Conservation (phyloP, 1,284 basidiomycete genomes). For the Boletus semigastroideus region DNA sequence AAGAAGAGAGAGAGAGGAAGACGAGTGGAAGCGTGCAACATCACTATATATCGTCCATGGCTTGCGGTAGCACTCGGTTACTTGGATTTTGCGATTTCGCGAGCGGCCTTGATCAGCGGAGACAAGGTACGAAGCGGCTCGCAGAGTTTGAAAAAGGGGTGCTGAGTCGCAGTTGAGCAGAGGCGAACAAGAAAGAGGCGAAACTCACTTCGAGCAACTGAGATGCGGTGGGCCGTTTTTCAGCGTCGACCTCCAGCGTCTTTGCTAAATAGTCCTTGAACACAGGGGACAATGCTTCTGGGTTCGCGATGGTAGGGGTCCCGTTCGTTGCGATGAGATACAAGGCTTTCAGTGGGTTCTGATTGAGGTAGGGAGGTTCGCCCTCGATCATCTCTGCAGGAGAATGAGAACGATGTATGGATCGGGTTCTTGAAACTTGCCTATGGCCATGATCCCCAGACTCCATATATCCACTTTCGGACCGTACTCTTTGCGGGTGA, state of each 20-base stretch:
- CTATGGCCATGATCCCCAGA: conserved; percentile 98
- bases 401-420: conserved; percentile 5
- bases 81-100: conserved; percentile 79
- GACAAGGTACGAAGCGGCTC: conserved; percentile 86
- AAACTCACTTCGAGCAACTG: conserved; percentile 71
- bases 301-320: conserved; percentile 96
- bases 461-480: conserved; percentile 99
- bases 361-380: conserved; percentile 96
- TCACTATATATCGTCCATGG: conserved; percentile 14
- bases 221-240: conserved; percentile 87
- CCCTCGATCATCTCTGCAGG: conserved; percentile 95
- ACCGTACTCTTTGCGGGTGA: conserved; percentile 97
- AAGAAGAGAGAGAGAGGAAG: neutral
- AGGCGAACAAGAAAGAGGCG: neutral
- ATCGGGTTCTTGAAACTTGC: conserved; percentile 40
- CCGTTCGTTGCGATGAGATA: conserved; percentile 98
- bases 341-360: conserved; percentile 93
- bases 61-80: conserved; percentile 16
- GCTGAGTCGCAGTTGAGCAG: conserved; percentile 41
- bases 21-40: neutral
- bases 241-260: conserved; percentile 93
- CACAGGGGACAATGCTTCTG: conserved; percentile 82
- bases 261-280: conserved; percentile 91
- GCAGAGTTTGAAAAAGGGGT: conserved; percentile 86
- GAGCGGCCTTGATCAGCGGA: conserved; percentile 91